phyloP scores from a whole-genome alignment of 2,329 filamentous ascomycete genomes.

The Sarocladiaceae sp. region DNA sequence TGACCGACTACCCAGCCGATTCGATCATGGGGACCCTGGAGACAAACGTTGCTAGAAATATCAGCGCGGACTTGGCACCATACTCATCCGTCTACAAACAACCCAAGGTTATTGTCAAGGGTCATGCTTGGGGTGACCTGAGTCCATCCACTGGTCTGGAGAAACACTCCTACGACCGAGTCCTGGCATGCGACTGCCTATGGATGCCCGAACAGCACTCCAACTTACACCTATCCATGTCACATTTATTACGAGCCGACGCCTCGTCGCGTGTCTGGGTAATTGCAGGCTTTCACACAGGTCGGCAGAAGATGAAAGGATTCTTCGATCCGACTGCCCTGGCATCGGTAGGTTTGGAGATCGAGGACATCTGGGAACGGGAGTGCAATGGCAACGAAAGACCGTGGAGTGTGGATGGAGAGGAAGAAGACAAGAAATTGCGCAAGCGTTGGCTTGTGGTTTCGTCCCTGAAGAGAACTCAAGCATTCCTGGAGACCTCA shows the following conservation, averaged over 20 bases:
- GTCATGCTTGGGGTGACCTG: conserved; percentile 64
- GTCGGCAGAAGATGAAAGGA: conserved; percentile 56
- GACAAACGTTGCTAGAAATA: conserved; percentile 54
- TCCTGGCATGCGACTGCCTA: conserved; percentile 69
- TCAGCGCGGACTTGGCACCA: conserved; percentile 30
- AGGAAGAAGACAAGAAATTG: conserved; percentile 57
- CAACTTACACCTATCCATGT: conserved; percentile 58
- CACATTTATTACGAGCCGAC: conserved; percentile 52
- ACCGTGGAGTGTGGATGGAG: conserved; percentile 57
- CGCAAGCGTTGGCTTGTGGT: conserved; percentile 68
- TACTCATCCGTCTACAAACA: background rate
- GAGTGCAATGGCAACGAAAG: conserved; percentile 61
- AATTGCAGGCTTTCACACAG: conserved; percentile 71
- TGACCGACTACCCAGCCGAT: conserved; percentile 41
- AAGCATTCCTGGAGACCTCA: background rate
- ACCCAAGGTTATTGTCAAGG: conserved; percentile 41
- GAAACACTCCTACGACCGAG: conserved; percentile 48
- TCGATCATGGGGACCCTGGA: conserved; percentile 55
- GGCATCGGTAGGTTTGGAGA: conserved; percentile 39
- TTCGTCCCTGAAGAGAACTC: conserved; percentile 41
- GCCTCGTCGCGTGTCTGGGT: conserved; percentile 50
- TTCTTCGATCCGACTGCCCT: conserved; percentile 56
- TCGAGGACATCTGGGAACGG: conserved; percentile 65
- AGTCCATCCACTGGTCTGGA: conserved; percentile 17
- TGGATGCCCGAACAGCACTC: conserved; percentile 72